A percentile compares a stretch with the other conserved stretches of the same genome.
These are phyloP conservation scores for Gracilaria domingensis DNA, from an alignment of 23 red algal species.

Conservation along the genomic window DNA sequence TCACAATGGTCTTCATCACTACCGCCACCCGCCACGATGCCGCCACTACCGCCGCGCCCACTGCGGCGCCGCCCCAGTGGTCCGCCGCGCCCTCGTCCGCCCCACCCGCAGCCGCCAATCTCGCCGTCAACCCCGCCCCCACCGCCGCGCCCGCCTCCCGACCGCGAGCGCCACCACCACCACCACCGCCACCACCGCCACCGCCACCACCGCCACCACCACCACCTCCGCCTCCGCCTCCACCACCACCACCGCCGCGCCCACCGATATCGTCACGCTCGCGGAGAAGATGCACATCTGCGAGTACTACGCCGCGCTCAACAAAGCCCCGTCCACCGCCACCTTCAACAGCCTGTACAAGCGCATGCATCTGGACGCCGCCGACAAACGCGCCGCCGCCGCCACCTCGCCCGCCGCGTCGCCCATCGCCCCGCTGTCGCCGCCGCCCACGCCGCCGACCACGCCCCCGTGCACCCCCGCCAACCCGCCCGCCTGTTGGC, in stretches of 20 bases:
- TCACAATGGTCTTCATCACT: slow-evolving; percentile 39
- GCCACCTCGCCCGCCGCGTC: no score
- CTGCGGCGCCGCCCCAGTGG: not conserved
- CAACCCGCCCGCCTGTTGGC: not conserved
- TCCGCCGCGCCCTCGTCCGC: not conserved
- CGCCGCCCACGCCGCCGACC: slow-evolving; percentile 4
- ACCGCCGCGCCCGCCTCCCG: not conserved
- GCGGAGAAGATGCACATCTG: slow-evolving; percentile 23
- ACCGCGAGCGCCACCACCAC: no score
- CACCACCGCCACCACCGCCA: no score
- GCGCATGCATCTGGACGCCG: not conserved
- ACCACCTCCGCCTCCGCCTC: not conserved
- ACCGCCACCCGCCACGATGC: not conserved
- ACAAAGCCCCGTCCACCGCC: slow-evolving; percentile 22
- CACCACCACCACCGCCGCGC: not conserved
- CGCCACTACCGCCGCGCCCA: not conserved
- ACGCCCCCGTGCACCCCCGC: slow-evolving; percentile 29
- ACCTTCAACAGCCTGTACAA: not conserved
- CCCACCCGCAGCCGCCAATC: not conserved
- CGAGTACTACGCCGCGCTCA: slow-evolving; percentile 7
- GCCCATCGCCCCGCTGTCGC: slow-evolving; percentile 8
- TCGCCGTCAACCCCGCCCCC: not conserved
- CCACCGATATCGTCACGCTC: not conserved
- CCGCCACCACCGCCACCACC: no score
- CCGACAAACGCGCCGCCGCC: not conserved